phyloP scores from a whole-genome alignment of 192 early-diverging fungal species.

The Linnemannia exigua region DNA sequence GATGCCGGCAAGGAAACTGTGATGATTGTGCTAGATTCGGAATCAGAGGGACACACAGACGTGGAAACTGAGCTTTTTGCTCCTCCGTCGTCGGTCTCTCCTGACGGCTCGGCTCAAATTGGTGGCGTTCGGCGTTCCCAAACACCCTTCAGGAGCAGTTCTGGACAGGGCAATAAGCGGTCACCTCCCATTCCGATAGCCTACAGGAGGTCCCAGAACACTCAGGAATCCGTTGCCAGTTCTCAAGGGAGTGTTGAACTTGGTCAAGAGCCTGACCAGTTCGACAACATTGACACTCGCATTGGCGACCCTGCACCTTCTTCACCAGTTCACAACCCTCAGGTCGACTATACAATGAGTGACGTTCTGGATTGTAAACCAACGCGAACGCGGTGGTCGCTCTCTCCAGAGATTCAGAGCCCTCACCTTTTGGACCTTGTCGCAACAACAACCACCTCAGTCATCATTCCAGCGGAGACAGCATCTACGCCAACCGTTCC shows the following conservation, averaged over 20 bases:
- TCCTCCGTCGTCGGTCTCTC: not conserved
- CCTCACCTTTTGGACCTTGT: slow-evolving; percentile 23
- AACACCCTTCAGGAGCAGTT: not conserved
- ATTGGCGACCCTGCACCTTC: not conserved
- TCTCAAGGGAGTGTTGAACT: slow-evolving; percentile 22
- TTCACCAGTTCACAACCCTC: not conserved
- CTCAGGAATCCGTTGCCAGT: slow-evolving; percentile 19
- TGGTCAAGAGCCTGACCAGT: not conserved
- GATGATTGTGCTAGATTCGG: slow-evolving; percentile 26
- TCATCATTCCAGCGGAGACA: not conserved
- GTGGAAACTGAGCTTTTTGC: not conserved
- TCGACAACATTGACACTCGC: no score
- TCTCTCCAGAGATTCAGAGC: slow-evolving; percentile 2
- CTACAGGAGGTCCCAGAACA: not conserved
- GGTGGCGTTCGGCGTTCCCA: slow-evolving; percentile 16
- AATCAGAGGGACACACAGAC: slow-evolving; percentile 23
- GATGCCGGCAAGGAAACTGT: not conserved
- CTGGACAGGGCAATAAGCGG: not conserved
- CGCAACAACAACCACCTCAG: not conserved
- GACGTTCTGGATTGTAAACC: not conserved
- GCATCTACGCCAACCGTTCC: not conserved
- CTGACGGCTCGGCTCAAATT: not conserved
- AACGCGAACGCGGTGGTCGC: slow-evolving; percentile 11
- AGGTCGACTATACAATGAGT: not conserved
- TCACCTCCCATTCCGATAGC: not conserved